Evolutionary conservation across 495 filamentous ascomycete genomes (phyloP), one percentile per base, ranked within the genome.

Genomic region (Lasiosphaeris hirsuta): DNA sequence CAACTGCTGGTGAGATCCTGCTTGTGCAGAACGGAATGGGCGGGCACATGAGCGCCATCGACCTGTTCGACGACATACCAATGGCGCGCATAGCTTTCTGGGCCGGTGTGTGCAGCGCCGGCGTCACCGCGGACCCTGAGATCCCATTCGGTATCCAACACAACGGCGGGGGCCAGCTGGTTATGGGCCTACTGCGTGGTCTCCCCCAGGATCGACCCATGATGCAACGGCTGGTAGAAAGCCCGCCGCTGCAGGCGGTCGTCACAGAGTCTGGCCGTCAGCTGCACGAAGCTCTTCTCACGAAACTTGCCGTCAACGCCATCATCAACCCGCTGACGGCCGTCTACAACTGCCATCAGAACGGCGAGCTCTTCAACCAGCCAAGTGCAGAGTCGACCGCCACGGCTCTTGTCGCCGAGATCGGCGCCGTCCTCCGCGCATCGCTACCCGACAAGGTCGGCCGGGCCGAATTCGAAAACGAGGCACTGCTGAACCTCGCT

Each of bases 11-110:
- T 5, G 2, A 85, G 0, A 77, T 95, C 18, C 68, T 89, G 13
- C 84, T 96, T 33, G 65, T 92, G 8, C 89, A 93, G 56, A 92
- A 92, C 58, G 90, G 90, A 14, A 85, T 93, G 84, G 90, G 88
- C 14, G 69, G 33, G 6, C 41, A 35, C 15, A 10, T 40, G 59
- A 57, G 69, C 13, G 58, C 57, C 1, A 66, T 86, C 17, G 84
- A 90, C 10, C 80, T 86, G 55, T 70, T 91, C 17, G 86, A 83
- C 40, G 49, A 71, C 13, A 57, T 72, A 5, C 58, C 88, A 4
- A 92, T 90, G 10, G 72, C 62, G 1, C 78, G 88, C 10, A 90
- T 90, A 11, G 70, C 82, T 38, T 92, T 88, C 64, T 78, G 89
- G 60, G 67, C 82, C 15, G 85, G 84, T 1, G 78, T 92, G 45